A percentile compares a stretch with the other conserved stretches of the same genome.
Evolutionary conservation across 352 stramenopile genomes (phyloP).

Genomic region (Globisporangium irregulare): DNA sequence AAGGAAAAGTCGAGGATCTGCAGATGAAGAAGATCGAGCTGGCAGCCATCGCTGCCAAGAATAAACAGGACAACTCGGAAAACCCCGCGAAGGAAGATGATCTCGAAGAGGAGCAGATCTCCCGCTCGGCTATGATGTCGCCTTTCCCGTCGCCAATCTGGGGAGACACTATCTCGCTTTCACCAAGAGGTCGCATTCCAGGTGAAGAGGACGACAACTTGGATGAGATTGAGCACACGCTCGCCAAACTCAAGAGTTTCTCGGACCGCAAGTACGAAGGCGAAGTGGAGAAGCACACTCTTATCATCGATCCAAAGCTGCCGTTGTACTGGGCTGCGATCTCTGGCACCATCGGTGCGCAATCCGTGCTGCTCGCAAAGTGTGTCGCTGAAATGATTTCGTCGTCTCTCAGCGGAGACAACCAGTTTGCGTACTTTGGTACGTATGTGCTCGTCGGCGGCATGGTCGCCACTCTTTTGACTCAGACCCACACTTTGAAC

Average conservation of each 20-base stretch:
- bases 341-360: conserved; percentile 77
- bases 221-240: conserved; percentile 46
- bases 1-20: conserved; percentile 43
- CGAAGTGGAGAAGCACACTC: conserved; percentile 80
- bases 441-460: conserved; percentile 76
- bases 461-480: conserved; percentile 74
- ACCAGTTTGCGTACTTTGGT: conserved; percentile 84
- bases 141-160: conserved; percentile 78
- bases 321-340: conserved; percentile 86
- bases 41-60: conserved; percentile 22
- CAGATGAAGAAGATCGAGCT: conserved; percentile 55
- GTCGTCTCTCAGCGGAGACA: conserved; percentile 74
- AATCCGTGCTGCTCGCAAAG: conserved; percentile 83
- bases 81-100: conserved; percentile 17
- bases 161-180: conserved; percentile 45
- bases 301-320: conserved; percentile 84
- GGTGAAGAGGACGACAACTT: conserved; percentile 56
- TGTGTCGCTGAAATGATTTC: conserved; percentile 85
- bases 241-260: conserved; percentile 47
- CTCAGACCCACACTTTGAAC: conserved; percentile 85
- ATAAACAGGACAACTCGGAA: conserved; percentile 18
- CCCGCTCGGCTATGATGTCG: conserved; percentile 64
- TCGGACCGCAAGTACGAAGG: conserved; percentile 48
- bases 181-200: conserved; percentile 29
- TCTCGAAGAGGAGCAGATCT: conserved; percentile 27